Conservation (phyloP, 129 eudicot genomes). For the Kitagawia praeruptora region DNA sequence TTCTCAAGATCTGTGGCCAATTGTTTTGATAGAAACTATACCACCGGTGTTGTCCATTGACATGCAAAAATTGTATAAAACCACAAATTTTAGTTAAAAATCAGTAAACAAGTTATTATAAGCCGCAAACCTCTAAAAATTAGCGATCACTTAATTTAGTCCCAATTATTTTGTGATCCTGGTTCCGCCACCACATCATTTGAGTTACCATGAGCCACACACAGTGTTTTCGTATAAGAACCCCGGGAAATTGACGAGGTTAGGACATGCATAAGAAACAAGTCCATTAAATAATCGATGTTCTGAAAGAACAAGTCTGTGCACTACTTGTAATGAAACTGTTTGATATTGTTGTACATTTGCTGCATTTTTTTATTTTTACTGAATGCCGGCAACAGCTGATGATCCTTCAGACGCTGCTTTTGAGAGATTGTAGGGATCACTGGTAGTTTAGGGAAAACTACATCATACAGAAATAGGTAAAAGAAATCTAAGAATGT, state of each 20-base stretch:
- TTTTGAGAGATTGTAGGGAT: slow-evolving; percentile 47
- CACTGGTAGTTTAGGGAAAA: slow-evolving; percentile 52
- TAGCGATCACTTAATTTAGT: no score
- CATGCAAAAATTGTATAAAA: no score
- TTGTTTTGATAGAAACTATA: no score
- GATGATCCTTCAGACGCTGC: slow-evolving; percentile 36
- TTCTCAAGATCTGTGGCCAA: no score
- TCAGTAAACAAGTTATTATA: no score
- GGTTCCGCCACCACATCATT: neutral
- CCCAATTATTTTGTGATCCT: no score
- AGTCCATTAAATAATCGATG: slow-evolving; percentile 33
- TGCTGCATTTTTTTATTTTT: neutral
- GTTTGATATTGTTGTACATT: neutral
- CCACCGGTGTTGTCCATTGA: no score
- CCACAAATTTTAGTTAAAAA: no score
- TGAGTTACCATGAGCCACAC: slow-evolving; percentile 46
- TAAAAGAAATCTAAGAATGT: slow-evolving; percentile 46
- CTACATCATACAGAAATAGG: slow-evolving; percentile 46
- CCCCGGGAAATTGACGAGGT: no score
- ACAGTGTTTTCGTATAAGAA: no score
- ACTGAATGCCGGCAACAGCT: slow-evolving; percentile 55
- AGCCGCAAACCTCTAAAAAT: no score
- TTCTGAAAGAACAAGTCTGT: slow-evolving; percentile 44
- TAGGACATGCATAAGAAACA: no score
- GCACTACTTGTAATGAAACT: neutral